A percentile compares a stretch with the other conserved stretches of the same genome.
phyloP scores from a whole-genome alignment of 768 basidiomycete species.

The Guyanaporus albipodus region DNA sequence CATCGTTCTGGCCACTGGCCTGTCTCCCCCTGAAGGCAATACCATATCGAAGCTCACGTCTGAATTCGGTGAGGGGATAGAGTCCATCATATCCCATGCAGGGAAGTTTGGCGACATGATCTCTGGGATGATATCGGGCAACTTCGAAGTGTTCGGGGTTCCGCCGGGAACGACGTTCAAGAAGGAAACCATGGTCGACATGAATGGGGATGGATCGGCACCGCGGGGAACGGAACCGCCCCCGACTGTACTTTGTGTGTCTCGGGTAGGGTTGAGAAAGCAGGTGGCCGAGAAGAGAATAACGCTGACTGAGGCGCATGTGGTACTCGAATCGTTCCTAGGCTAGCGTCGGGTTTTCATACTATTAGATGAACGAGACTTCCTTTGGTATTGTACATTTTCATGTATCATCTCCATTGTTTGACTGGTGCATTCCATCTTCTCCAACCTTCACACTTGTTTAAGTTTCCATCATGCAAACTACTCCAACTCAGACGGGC shows the following conservation, averaged over 20 bases:
- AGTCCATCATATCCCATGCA: background rate
- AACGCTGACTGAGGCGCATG: background rate
- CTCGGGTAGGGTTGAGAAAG: background rate
- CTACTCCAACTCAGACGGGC: too few relatives aligned
- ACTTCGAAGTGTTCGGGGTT: background rate
- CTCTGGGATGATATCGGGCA: slow-evolving; percentile 1
- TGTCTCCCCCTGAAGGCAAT: background rate
- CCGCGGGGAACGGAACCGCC: background rate
- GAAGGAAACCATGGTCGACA: background rate
- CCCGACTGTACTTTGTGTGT: background rate
- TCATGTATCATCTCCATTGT: too few relatives aligned
- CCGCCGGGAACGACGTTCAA: background rate
- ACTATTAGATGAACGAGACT: too few relatives aligned
- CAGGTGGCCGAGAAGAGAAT: background rate
- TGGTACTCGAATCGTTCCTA: background rate
- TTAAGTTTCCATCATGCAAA: too few relatives aligned
- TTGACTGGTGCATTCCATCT: too few relatives aligned
- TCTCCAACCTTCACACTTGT: too few relatives aligned
- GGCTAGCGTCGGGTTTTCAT: background rate
- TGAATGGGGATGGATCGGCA: background rate
- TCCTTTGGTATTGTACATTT: too few relatives aligned
- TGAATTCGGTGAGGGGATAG: background rate
- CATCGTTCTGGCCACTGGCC: background rate
- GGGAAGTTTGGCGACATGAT: background rate
- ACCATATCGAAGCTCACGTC: background rate